Percentiles rank a stretch among this genome's conserved stretches.
phyloP scores from a whole-genome alignment of 768 basidiomycete species.

The Kwoniella sp. region DNA sequence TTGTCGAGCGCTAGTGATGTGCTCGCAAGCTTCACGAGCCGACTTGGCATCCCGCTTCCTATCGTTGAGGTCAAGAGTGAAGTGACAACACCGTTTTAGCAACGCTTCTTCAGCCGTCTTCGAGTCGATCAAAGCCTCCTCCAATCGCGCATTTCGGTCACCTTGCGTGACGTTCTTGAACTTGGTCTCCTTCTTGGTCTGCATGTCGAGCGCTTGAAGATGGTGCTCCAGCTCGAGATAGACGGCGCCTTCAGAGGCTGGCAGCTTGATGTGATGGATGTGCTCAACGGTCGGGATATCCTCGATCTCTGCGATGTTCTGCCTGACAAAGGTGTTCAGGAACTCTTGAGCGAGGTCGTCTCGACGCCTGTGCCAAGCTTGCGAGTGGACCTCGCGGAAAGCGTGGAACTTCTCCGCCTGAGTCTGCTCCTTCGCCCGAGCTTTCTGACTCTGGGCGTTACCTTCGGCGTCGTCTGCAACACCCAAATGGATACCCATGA shows the following conservation, averaged over 20 bases:
- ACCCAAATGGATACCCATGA: conserved; percentile 84
- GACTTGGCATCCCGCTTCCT: conserved; percentile 54
- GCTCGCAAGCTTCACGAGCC: conserved; percentile 87
- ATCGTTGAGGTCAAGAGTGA: conserved; percentile 50
- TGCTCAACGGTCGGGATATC: conserved; percentile 78
- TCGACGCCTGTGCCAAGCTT: conserved; percentile 88
- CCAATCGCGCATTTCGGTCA: conserved; percentile 82
- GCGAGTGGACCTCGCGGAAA: conserved; percentile 86
- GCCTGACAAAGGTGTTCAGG: conserved; percentile 48
- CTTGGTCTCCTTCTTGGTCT: conserved; percentile 43
- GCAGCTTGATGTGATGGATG: conserved; percentile 63
- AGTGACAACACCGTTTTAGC: conserved; percentile 91
- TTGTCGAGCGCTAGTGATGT: conserved; percentile 77
- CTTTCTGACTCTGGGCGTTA: conserved; percentile 68
- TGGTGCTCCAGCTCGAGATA: conserved; percentile 93
- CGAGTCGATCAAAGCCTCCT: conserved; percentile 81
- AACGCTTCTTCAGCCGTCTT: conserved; percentile 76
- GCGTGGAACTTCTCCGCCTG: conserved; percentile 92
- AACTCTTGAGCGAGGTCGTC: conserved; percentile 69
- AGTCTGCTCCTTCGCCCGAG: conserved; percentile 76
- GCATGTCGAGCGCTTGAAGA: conserved; percentile 83
- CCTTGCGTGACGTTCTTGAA: conserved; percentile 40
- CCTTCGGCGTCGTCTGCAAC: conserved; percentile 84
- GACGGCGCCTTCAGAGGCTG: conserved; percentile 88
- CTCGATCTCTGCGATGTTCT: conserved; percentile 95